Base-by-base conservation (phyloP, 805 yeast genomes). In the Metschnikowia gelsemii region DNA sequence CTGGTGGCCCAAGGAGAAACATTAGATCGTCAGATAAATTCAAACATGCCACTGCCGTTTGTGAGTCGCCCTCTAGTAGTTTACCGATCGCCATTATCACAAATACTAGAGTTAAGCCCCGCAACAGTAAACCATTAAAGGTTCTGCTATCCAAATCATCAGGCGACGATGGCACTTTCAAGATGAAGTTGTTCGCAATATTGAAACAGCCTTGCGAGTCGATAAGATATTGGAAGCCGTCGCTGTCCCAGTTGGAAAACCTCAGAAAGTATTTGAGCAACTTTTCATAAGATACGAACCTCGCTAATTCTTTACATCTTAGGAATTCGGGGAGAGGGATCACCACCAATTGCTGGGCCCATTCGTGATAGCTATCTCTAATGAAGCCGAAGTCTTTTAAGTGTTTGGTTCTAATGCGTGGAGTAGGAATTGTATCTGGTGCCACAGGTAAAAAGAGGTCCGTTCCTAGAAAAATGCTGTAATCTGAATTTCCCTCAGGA, bases 161-260 rank as follows among this genome's bases (percentile, higher is more conserved):
- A 4, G 35, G 26, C 4, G 26, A 28, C 19, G 11, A 28, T 1
- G 45, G 40, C 19, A 42, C 40, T 24, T 38, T 35, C 13, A 29
- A 12, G 3, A 47, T 26, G 22, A 38, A 32, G 34, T 41, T 44
- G 33, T 26, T 32, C 9, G 50, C 50, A 33, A 46, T 38, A 24
- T 32, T 46, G 33, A 43, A 46, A 31, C 43, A 46, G 29, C 40
- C 45, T 19, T 39, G 46, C 21, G 40, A 26, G 29, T 47, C 50
- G 22, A 44, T 34, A 17, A 44, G 28, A 21, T 47, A 45, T 18
- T 40, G 50, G 27, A 47, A 28, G 12, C 46, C 46, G 27, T 38
- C 43, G 26, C 41, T 21, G 12, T 45, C 43, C 38, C 38, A 37
- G 28, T 35, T 30, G 3, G 46, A 32, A 28, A 44, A 44, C 20